Base-by-base conservation (phyloP, 371 early-diverging fungal species). In the Lichtheimia ramosa region DNA sequence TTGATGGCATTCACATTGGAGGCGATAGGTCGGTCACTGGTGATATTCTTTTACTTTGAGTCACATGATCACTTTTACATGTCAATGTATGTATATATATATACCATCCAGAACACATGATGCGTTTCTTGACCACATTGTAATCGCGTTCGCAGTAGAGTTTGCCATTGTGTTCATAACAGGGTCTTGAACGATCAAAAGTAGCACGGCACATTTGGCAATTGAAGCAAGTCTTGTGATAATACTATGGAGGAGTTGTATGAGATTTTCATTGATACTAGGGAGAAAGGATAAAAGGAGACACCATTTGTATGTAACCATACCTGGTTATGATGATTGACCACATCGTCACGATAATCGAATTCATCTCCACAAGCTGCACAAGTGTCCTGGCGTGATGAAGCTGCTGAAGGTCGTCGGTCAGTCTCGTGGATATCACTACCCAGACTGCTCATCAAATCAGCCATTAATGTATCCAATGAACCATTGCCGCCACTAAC, bases 111-210 rank as follows among this genome's bases (percentile, higher is more conserved):
- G 77, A 82, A 63, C 83, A 82, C 43, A 69, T 62, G 49, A 71
- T 63, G 7, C 77, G 70, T 46, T 80, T 76, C 58, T 79, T 65
- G 16, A 82, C 74, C 3, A 81, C 83, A 59, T 77, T 81, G 62
- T 73, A 85, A 62, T 77, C 84, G 63, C 76, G 76, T 66, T 93
- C 92, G 64, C 93, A 93, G 42, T 90, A 86, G 34, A 90, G 68
- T 23, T 76, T 71, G 23, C 87, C 84, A 46, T 85, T 82, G 57
- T 86, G 72, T 52, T 88, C 85, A 67, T 83, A 84, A 54, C 83
- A 86, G 24, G 84, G 75, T 27, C 83, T 85, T 39, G 83, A 75
- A 41, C 75, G 83, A 59, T 83, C 82, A 54, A 93, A 77, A 23
- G 86, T 81, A 21, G 73, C 68, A 14, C 78, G 74, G 69, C 93